Base-by-base conservation (phyloP, 495 filamentous ascomycete species). In the Arthonia radiata region DNA sequence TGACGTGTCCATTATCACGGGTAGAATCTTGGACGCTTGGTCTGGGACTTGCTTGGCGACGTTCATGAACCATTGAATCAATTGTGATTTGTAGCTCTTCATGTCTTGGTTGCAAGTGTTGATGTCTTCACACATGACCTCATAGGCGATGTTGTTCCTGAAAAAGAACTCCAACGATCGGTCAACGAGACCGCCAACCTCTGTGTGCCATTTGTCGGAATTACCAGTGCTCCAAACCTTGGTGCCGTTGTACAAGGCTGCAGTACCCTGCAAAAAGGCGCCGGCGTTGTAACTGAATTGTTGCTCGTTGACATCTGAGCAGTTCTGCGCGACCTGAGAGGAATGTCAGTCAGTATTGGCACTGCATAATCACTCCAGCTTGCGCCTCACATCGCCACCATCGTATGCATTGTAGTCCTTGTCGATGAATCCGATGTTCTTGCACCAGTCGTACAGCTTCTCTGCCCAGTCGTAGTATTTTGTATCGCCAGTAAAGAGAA, bases 401-500 rank as follows among this genome's bases (percentile, higher is more conserved):
- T 81, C 71, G 28, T 44, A 76, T 27, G 81, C 58, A 26, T 57
- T 47, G 35, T 61, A 75, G 0, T 64, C 48, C 2, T 46, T 29
- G 4, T 46, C 45, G 41, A 83, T 64, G 31, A 82, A 64, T 0
- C 65, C 63, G 13, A 69, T 56, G 13, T 42, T 37, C 16, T 40
- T 38, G 8, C 65, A 55, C 80, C 81, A 91, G 35, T 83, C 57
- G 52, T 61, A 90, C 0, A 57, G 56, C 38, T 60, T 67, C n/a
- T 57, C 56, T 4, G 80, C 80, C 71, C 64, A 77, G 13, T 73
- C 59, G 2, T 62, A 59, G 41, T 91, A 91, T 0, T 74, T 82
- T 29, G 60, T 36, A 37, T 91, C 90, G 4, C 60, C 55, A 5
- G 77, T 79, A n/a, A n/a, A n/a, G n/a, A n/a, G n/a, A 22, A 6